Evolutionary conservation across 73 alveolate genomes (phyloP), one percentile per base, ranked within the genome.

Genomic region (Tetrahymena elliotti): DNA sequence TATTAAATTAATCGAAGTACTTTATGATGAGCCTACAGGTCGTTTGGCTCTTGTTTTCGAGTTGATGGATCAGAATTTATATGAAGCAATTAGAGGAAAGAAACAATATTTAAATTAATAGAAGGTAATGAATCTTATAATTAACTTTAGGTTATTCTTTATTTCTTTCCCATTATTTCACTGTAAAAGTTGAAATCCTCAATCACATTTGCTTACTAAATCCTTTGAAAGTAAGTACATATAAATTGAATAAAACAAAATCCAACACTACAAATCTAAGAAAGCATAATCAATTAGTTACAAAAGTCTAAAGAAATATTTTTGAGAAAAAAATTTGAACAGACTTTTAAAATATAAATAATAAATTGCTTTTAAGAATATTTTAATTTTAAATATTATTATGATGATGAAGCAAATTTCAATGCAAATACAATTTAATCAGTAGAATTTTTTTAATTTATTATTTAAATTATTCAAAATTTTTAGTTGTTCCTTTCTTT

Each of bases 41-140:
- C 96, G 99, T 54, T 98, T 99, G 33, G 99, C 99, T 11, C 95
- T 99, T 35, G 99, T 99, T 5, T 99, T 99, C 93, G 99, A 99
- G 95, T 97, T 99, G 94, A 99, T 99, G 99, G 99, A 99, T 95
- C 97, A 95, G 99, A 98, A 98, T 96, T 95, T 99, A 96, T 99
- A 98, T 94, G 99, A 99, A 92, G 99, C 99, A 37, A 99, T 98
- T 93, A 98, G 98, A 96, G 96, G 96, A 6, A 94, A 93, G 54
- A 94, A 52, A 33, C 38, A 94, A 53, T 93, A 93, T 33, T 47
- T 94, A 31, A 94, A 94, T 94, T 93, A 93, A 20, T 94, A 94
- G 84, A 94, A 94, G 93, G 88, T 68, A 68, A 68, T 18, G 8
- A 52, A 52, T 7, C 9, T 47, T 4, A 4, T 8, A 18, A 3